Evolutionary conservation across 2,329 filamentous ascomycete species (phyloP), one percentile per base, ranked within the genome.

Genomic region (Paecilomyces niveus): DNA sequence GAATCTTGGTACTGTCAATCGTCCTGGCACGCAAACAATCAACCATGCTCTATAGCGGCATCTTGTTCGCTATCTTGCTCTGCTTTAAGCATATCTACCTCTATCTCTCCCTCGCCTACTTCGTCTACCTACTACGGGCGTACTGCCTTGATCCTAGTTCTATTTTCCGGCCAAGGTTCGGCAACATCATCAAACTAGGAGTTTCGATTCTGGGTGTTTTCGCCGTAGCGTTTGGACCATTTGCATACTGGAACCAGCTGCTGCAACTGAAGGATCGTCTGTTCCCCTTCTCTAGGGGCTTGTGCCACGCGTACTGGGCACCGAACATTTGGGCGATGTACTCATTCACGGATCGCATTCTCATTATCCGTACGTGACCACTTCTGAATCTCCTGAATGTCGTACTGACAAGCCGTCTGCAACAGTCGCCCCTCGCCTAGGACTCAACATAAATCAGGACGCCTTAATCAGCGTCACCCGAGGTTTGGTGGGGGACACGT

Each of bases 21-120:
- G 89, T 95, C 1, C 78, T 95, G 59, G 91, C 92, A 6, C 86
- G 90, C 55, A 85, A 87, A 66, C 85, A 84, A 68, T 88, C 88
- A 2, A 89, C 89, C 0, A 79, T 94, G 33, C 81, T 97, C 11
- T 79, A 81, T 53, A 94, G 92, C 65, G 94, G 92, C 0, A 78
- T 96, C 1, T 75, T 92, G 6, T 99, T 97, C 73, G 92, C 93
- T 2, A 82, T 83, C 1, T 79, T 99, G 54, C 77, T 99, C 56
- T 97, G 93, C 78, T 85, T 97, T 77, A 99, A 99, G 79, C 94
- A 99, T 74, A 97, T 99, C 65, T 96, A 97, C 74, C 86, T 97
- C 39, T 99, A 99, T 74, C 83, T 99, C 26, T 92, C 93, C 1
- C 92, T 94, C 2, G 94, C 94, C 29, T 99, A 96, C 76, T 96